Evolutionary conservation across 148 eudicot genomes (phyloP).

Genomic region (Chenopodium berlandieri): DNA sequence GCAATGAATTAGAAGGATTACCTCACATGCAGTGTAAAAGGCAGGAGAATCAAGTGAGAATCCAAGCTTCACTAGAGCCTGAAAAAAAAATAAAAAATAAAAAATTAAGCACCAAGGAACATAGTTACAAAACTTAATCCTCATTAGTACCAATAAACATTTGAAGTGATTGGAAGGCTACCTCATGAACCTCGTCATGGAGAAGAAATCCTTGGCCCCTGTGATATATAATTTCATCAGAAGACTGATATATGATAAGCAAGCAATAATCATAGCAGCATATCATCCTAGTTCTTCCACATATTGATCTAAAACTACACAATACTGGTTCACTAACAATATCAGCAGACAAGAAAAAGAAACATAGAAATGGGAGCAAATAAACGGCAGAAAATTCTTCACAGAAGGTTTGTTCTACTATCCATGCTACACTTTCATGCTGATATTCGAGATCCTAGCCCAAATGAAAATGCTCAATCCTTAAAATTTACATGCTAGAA

Average conservation of each 20-base stretch:
- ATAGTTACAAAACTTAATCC: slow-evolving; percentile 7
- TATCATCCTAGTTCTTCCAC: background rate
- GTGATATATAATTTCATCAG: slow-evolving; percentile 15
- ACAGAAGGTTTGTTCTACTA: background rate
- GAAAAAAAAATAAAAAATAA: background rate
- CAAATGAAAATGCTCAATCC: background rate
- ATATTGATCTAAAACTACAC: background rate
- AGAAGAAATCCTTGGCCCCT: slow-evolving; percentile 77
- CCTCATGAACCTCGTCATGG: slow-evolving; percentile 71
- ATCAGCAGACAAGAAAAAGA: background rate
- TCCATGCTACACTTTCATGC: background rate
- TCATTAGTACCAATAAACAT: background rate
- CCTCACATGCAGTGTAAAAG: slow-evolving; percentile 84
- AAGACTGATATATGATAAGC: background rate
- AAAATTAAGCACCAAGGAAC: slow-evolving; percentile 4
- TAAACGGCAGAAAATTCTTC: background rate
- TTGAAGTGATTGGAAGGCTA: slow-evolving; percentile 21
- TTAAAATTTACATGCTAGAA: background rate
- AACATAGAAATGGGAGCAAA: slow-evolving; percentile 1
- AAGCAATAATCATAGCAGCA: background rate
- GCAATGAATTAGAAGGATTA: slow-evolving; percentile 24
- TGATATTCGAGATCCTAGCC: slow-evolving; percentile 4
- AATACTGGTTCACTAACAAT: background rate
- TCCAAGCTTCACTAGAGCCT: slow-evolving; percentile 75
- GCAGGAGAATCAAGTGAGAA: slow-evolving; percentile 83